Evolutionary conservation across 2,329 filamentous ascomycete genomes (phyloP).

Genomic region (Botrytis sinoallii): DNA sequence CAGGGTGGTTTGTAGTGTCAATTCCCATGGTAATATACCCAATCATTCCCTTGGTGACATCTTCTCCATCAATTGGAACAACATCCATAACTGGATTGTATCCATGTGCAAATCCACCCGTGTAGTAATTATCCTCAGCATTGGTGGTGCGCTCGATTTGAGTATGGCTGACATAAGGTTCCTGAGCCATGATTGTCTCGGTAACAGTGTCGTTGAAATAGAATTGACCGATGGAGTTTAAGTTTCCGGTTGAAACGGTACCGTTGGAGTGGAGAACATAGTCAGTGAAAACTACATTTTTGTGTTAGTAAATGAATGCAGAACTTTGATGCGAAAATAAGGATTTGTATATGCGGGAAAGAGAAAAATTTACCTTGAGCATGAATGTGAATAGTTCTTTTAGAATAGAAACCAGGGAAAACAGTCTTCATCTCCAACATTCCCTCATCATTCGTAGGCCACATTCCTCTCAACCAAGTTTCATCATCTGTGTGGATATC

Average conservation of each 20-base stretch:
- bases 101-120: slow-evolving; percentile 24
- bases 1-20: slow-evolving; percentile 5
- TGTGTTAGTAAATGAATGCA: background rate
- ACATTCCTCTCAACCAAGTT: slow-evolving; percentile 44
- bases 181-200: slow-evolving; percentile 45
- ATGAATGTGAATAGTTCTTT: slow-evolving; percentile 48
- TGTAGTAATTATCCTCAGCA: slow-evolving; percentile 12
- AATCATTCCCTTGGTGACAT: slow-evolving; percentile 40
- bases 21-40: slow-evolving; percentile 41
- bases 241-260: slow-evolving; percentile 48
- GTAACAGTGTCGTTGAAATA: slow-evolving; percentile 62
- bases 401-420: slow-evolving; percentile 45
- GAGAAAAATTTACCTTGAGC: slow-evolving; percentile 37
- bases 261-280: slow-evolving; percentile 41
- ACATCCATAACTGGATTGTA: slow-evolving; percentile 38
- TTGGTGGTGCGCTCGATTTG: slow-evolving; percentile 43
- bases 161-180: slow-evolving; percentile 48
- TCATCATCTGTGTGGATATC: slow-evolving; percentile 34
- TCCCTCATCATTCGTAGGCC: slow-evolving; percentile 42
- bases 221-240: slow-evolving; percentile 56
- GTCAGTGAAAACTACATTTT: slow-evolving; percentile 39
- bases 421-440: slow-evolving; percentile 43
- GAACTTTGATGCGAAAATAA: background rate
- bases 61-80: slow-evolving; percentile 38
- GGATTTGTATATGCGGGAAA: background rate